phyloP scores from a whole-genome alignment of 192 early-diverging fungal species.

The Mortierella hygrophila region DNA sequence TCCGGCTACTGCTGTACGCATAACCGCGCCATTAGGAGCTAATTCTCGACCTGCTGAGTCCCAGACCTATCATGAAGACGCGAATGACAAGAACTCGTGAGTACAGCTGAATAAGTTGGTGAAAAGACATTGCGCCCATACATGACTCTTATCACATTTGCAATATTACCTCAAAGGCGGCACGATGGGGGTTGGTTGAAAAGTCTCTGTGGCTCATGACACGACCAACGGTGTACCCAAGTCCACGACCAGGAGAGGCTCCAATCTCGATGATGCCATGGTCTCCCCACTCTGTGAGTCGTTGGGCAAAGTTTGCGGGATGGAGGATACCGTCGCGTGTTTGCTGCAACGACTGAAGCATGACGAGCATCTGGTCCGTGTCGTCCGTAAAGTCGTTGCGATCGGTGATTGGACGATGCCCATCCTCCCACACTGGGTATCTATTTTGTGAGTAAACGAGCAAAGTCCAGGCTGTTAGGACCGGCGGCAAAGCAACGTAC shows the following conservation, averaged over 20 bases:
- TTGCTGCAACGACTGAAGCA: constrained; percentile 64
- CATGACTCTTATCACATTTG: background rate
- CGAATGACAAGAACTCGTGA: background rate
- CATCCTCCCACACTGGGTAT: constrained; percentile 43
- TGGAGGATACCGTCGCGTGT: constrained; percentile 58
- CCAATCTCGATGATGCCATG: constrained; percentile 63
- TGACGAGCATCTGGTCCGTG: constrained; percentile 69
- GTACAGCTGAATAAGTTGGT: too few species aligned
- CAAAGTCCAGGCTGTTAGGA: background rate
- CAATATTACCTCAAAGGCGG: constrained; percentile 42
- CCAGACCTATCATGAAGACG: constrained; percentile 33
- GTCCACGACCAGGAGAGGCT: constrained; percentile 65
- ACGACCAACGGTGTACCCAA: constrained; percentile 62
- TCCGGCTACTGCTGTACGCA: constrained; percentile 55
- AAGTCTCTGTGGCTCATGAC: constrained; percentile 63
- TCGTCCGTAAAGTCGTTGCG: constrained; percentile 52
- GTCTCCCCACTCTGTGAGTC: constrained; percentile 62
- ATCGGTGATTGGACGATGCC: constrained; percentile 20
- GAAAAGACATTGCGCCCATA: too few species aligned
- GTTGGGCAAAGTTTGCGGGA: constrained; percentile 62
- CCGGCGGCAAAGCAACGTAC: background rate
- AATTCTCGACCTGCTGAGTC: constrained; percentile 30
- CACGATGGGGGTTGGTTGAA: constrained; percentile 56
- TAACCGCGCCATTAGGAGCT: constrained; percentile 56
- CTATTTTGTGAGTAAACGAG: background rate